A percentile compares a stretch with the other conserved stretches of the same genome.
Conservation (phyloP, 2,329 filamentous ascomycete genomes). For the Lasiodiplodia sp. region DNA sequence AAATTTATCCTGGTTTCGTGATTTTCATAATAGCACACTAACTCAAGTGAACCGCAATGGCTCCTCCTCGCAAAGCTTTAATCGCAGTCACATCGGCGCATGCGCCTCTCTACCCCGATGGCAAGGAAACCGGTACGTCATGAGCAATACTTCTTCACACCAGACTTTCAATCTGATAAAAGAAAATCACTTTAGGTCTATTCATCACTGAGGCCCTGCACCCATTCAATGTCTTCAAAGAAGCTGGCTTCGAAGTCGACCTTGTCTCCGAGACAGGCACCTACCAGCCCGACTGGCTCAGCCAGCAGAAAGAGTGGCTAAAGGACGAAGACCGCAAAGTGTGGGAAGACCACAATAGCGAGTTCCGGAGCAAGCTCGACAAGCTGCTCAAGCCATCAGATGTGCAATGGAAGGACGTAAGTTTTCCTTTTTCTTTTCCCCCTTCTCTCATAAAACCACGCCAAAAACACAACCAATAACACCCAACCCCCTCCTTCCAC, state of each 20-base stretch:
- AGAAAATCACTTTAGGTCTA: conserved; percentile 32
- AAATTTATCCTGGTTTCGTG: no score
- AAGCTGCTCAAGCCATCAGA: conserved; percentile 49
- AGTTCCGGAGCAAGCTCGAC: conserved; percentile 56
- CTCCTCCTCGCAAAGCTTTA: conserved; percentile 50
- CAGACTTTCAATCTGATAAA: not conserved
- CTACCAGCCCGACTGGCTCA: conserved; percentile 56
- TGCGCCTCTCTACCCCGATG: conserved; percentile 46
- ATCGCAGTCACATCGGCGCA: conserved; percentile 54
- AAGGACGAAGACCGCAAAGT: conserved; percentile 48
- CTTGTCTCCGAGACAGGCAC: conserved; percentile 55
- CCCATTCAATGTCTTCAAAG: conserved; percentile 54
- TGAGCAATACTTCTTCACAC: not conserved
- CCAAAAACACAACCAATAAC: not conserved
- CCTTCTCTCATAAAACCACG: not conserved
- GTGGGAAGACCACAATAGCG: conserved; percentile 52
- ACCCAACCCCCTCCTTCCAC: not conserved
- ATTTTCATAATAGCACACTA: not conserved
- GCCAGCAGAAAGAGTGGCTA: conserved; percentile 52
- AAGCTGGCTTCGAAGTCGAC: conserved; percentile 58
- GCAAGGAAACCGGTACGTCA: conserved; percentile 47
- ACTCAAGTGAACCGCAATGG: not conserved
- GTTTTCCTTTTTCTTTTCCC: not conserved
- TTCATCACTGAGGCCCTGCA: conserved; percentile 59
- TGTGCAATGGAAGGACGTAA: conserved; percentile 40